Conservation (phyloP, 805 yeast genomes). For the Saccharomycopsis sp. region DNA sequence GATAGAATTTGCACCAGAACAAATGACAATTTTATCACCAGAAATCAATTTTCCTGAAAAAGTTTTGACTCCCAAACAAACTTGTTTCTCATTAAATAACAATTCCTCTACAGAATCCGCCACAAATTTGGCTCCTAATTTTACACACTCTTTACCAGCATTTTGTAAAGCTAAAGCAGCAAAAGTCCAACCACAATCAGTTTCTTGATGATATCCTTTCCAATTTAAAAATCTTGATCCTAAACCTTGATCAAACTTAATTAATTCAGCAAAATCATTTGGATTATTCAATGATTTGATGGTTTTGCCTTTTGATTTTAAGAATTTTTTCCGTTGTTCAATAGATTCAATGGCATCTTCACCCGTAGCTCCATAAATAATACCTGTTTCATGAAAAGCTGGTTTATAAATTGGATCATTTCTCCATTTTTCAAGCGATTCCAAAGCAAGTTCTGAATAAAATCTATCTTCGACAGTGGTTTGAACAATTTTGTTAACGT, state of each 20-base stretch:
- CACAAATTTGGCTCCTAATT: constrained; percentile 27
- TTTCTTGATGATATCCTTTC: constrained; percentile 26
- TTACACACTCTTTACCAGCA: constrained; percentile 23
- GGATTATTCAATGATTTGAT: not conserved
- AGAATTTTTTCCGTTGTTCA: constrained; percentile 9
- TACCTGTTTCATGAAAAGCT: constrained; percentile 28
- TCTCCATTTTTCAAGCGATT: constrained; percentile 27
- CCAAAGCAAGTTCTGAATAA: constrained; percentile 23
- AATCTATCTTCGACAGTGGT: constrained; percentile 20
- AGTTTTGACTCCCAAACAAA: constrained; percentile 24
- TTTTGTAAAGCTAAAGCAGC: constrained; percentile 26
- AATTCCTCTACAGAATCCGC: constrained; percentile 22
- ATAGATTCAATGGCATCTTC: constrained; percentile 19
- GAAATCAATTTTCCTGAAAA: constrained; percentile 21
- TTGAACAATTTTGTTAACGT: constrained; percentile 32
- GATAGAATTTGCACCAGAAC: constrained; percentile 32
- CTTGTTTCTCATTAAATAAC: constrained; percentile 14
- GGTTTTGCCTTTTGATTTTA: not conserved
- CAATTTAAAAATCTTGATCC: constrained; percentile 20
- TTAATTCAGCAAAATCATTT: constrained; percentile 1
- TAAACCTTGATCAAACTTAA: not conserved
- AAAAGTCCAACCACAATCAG: constrained; percentile 29
- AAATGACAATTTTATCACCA: constrained; percentile 25
- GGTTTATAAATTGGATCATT: constrained; percentile 24
- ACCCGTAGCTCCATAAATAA: constrained; percentile 20